A percentile compares a stretch with the other conserved stretches of the same genome.
Conservation (phyloP, 2,329 filamentous ascomycete species). For the Phyllachora maydis region DNA sequence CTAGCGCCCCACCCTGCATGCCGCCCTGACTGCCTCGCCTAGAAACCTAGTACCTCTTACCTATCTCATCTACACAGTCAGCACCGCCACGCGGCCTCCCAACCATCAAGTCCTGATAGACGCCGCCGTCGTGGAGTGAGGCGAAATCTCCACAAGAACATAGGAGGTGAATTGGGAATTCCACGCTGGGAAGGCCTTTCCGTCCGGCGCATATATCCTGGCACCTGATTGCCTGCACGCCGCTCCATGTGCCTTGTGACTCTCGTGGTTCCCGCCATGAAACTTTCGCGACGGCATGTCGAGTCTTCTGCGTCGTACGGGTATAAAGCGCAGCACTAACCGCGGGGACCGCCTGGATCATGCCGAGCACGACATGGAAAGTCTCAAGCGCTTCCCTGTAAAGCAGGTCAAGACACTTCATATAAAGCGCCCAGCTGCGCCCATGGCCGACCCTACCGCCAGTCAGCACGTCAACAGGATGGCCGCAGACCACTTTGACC, state of each 20-base stretch:
- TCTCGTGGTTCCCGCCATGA: not conserved
- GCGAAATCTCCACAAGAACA: too few species aligned
- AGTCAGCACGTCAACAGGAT: constrained; percentile 2
- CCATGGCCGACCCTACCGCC: constrained; percentile 3
- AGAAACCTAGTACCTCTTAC: not conserved
- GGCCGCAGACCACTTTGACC: constrained; percentile 2
- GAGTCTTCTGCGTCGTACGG: too few species aligned
- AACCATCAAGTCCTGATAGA: too few species aligned
- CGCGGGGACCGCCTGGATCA: constrained; percentile 1
- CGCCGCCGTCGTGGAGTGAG: too few species aligned
- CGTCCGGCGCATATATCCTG: too few species aligned
- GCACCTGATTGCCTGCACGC: too few species aligned
- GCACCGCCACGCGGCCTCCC: too few species aligned
- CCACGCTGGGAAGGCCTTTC: too few species aligned
- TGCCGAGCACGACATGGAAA: constrained; percentile 4
- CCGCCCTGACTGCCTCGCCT: too few species aligned
- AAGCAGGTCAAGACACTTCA: constrained; percentile 5
- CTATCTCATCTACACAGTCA: constrained; percentile 1
- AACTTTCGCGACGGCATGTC: too few species aligned
- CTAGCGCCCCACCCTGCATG: too few species aligned
- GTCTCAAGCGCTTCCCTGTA: constrained; percentile 3
- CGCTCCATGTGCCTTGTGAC: not conserved
- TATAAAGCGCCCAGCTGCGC: constrained; percentile 1
- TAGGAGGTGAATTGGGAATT: too few species aligned
- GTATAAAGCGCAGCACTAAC: not conserved